phyloP scores from a whole-genome alignment of 345 rosid species.

The Hibiscus mutabilis region DNA sequence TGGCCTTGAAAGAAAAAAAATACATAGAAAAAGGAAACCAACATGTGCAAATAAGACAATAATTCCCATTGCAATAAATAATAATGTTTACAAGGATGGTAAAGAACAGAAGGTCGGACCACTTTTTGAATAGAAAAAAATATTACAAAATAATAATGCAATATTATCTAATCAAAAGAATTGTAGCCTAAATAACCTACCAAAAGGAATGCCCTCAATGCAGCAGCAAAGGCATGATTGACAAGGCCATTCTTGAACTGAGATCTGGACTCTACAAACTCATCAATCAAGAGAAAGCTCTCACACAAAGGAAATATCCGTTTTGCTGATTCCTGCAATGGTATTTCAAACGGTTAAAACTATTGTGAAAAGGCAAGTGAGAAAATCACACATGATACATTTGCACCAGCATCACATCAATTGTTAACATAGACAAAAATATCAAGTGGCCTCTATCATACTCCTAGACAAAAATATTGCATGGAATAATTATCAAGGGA shows the following conservation, averaged over 20 bases:
- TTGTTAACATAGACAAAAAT: slow-evolving; percentile 3
- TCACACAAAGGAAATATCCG: slow-evolving; percentile 76
- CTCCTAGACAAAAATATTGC: not conserved
- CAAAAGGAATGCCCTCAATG: slow-evolving; percentile 80
- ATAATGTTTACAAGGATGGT: not conserved
- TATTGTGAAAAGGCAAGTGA: slow-evolving; percentile 2
- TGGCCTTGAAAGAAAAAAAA: not conserved
- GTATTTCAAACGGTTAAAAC: slow-evolving; percentile 12
- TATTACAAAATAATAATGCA: slow-evolving; percentile 16
- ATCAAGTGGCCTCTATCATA: not conserved
- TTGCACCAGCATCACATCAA: not conserved
- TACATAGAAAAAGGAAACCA: not conserved
- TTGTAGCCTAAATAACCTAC: slow-evolving; percentile 48
- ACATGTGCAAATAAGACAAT: not conserved
- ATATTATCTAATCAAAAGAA: slow-evolving; percentile 15
- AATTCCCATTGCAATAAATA: not conserved
- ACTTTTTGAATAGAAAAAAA: not conserved
- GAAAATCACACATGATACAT: not conserved
- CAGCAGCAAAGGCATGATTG: slow-evolving; percentile 96
- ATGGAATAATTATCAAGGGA: not conserved
- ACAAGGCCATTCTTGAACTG: slow-evolving; percentile 94
- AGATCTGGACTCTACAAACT: slow-evolving; percentile 92
- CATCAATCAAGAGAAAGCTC: slow-evolving; percentile 76
- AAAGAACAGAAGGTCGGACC: not conserved
- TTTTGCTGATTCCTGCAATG: slow-evolving; percentile 78